Evolutionary conservation across 805 yeast genomes (phyloP).

Genomic region (Lipomyces japonicus): DNA sequence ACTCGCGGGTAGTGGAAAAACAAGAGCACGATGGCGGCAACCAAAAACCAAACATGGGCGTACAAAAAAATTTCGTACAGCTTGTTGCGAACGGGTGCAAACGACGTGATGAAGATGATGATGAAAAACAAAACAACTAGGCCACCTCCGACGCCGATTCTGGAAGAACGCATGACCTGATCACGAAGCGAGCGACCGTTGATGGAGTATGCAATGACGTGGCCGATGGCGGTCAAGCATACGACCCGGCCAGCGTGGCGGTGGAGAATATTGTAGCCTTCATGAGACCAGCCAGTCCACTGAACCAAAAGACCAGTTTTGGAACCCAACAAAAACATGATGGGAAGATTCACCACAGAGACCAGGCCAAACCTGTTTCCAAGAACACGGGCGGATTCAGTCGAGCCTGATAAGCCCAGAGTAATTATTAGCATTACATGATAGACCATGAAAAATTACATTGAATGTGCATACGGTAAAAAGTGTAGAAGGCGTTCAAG

Average conservation of each 20-base stretch:
- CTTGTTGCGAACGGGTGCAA: conserved; percentile 28
- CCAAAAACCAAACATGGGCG: conserved; percentile 29
- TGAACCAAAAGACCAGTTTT: conserved; percentile 30
- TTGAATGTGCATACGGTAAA: conserved; percentile 15
- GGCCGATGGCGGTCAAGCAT: conserved; percentile 29
- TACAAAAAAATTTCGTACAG: conserved; percentile 27
- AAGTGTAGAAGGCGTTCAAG: conserved; percentile 26
- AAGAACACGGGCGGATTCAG: conserved; percentile 16
- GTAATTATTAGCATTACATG: background rate
- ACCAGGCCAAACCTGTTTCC: conserved; percentile 29
- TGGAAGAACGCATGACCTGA: conserved; percentile 22
- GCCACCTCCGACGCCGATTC: conserved; percentile 26
- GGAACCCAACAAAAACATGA: conserved; percentile 29
- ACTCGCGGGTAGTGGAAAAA: conserved; percentile 29
- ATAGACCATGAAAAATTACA: background rate
- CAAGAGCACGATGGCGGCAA: conserved; percentile 25
- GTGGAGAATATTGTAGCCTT: conserved; percentile 29
- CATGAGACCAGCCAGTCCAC: conserved; percentile 31
- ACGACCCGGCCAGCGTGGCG: conserved; percentile 30
- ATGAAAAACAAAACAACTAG: conserved; percentile 25
- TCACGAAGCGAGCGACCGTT: conserved; percentile 16
- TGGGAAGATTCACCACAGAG: conserved; percentile 28
- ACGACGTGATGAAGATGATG: conserved; percentile 26
- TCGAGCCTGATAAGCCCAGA: conserved; percentile 4
- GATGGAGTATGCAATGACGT: conserved; percentile 15